phyloP scores from a whole-genome alignment of 2,329 filamentous ascomycete species.

The Zarea fungicola region DNA sequence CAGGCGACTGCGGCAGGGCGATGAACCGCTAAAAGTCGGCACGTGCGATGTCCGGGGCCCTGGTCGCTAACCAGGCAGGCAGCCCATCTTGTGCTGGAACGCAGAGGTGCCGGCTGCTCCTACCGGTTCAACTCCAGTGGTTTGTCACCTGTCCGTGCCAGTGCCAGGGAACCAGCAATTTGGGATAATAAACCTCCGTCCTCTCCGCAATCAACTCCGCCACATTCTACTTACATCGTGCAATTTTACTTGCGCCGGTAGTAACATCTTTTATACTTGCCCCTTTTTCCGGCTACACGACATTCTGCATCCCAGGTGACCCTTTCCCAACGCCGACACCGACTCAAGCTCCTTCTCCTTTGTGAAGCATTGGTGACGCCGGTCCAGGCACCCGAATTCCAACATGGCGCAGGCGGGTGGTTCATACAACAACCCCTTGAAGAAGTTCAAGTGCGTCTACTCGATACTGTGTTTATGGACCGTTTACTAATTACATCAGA shows the following conservation, averaged over 20 bases:
- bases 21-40: background rate
- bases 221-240: constrained; percentile 5
- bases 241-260: constrained; percentile 19
- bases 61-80: background rate
- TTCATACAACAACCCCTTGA: constrained; percentile 97
- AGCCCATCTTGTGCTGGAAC: background rate
- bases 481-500: constrained; percentile 43
- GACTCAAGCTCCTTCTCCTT: constrained; percentile 12
- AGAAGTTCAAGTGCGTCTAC: constrained; percentile 90
- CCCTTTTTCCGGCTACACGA: constrained; percentile 5
- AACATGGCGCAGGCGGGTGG: constrained; percentile 78
- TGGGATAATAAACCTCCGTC: background rate
- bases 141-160: no score
- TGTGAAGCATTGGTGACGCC: background rate
- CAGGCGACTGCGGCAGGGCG: background rate
- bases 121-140: constrained; percentile 7
- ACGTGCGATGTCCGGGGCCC: constrained; percentile 4
- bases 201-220: constrained; percentile 11
- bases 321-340: background rate
- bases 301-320: background rate
- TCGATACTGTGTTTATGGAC: constrained; percentile 4
- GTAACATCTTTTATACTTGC: constrained; percentile 23
- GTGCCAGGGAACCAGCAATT: constrained; percentile 8
- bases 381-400: constrained; percentile 17
- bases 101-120: constrained; percentile 4